Base-by-base conservation (phyloP, 768 basidiomycete species). In the Trametopsis cervina region DNA sequence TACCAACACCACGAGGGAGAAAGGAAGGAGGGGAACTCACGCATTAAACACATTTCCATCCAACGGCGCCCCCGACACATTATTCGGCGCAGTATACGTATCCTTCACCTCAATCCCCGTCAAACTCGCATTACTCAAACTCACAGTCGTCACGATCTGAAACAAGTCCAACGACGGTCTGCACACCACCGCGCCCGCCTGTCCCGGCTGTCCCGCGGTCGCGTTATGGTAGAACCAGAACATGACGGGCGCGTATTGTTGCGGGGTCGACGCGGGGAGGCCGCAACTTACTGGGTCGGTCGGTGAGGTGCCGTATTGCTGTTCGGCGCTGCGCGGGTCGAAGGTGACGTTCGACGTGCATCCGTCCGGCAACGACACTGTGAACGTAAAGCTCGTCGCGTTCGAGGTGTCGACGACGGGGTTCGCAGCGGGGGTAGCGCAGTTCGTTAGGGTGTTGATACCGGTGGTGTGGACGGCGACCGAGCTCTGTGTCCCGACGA, bases 191-290 rank as follows among this genome's bases (percentile, higher is more conserved):
- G 71, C 70, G 44, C 69, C 67, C 0, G 71, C 75, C 49, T 78
- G 53, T n/a, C n/a, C n/a, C 4, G 33, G 45, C 66, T 11, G 66
- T 60, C 20, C 52, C 64, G 15, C 61, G 55, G 41, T 58, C 55
- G 38, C 67, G 4, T 47, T 49, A 45, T 75, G 67, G 59, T 71
- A 83, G 59, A 61, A 83, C 82, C 83, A 86, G 56, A 85, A 86
- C 66, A 85, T 72, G 37, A 85, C 79, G 6, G 83, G 80, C 27
- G 69, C 73, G 50, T 72, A 71, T n/a, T 44, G 15, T 33, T 49
- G 40, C 20, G 56, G 52, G 24, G 72, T 63, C 29, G 66, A 54
- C 24, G 71, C 49, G 26, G 60, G 37, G 53, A 49, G 26, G 42
- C 56, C 49, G 49, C 67, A 61, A 55, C 57, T 60, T 33, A 66